Percentiles rank a stretch among this genome's conserved stretches.
These are phyloP conservation scores for Aspergillus ibericus DNA, from an alignment of 2,329 filamentous ascomycete genomes.

Conservation along the genomic window DNA sequence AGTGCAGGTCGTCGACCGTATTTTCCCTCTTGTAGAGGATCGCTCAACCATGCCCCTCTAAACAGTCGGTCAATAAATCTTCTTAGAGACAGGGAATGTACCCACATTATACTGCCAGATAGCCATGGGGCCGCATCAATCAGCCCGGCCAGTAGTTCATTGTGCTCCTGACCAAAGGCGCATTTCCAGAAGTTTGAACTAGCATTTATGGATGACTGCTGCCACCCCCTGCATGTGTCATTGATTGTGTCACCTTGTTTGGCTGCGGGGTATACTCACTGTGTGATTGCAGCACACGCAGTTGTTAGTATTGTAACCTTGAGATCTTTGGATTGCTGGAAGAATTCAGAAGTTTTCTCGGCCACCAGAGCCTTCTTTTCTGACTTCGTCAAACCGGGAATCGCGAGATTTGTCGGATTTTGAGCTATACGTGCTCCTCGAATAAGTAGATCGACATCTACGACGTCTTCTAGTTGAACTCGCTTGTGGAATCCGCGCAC, in stretches of 20 bases:
- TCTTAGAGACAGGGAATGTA: neutral
- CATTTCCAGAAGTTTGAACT: slow-evolving; percentile 9
- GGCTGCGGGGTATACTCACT: slow-evolving; percentile 12
- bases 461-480: neutral
- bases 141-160: slow-evolving; percentile 4
- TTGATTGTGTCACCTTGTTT: neutral
- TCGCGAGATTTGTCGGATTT: neutral
- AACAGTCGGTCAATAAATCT: too few species aligned
- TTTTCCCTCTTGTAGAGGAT: slow-evolving; percentile 20
- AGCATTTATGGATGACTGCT: slow-evolving; percentile 26
- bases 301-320: slow-evolving; percentile 23
- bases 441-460: slow-evolving; percentile 10
- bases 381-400: neutral
- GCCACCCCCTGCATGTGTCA: slow-evolving; percentile 21
- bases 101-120: slow-evolving; percentile 19
- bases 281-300: slow-evolving; percentile 26
- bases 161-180: neutral
- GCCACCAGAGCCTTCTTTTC: slow-evolving; percentile 3
- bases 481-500: slow-evolving; percentile 8
- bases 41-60: slow-evolving; percentile 24
- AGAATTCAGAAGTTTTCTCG: neutral
- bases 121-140: slow-evolving; percentile 22
- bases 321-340: slow-evolving; percentile 18
- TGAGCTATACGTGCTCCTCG: slow-evolving; percentile 13
- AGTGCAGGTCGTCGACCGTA: slow-evolving; percentile 37